Evolutionary conservation across 2,329 filamentous ascomycete species (phyloP), one percentile per base, ranked within the genome.

Genomic region (Neopestalotiopsis sp.): DNA sequence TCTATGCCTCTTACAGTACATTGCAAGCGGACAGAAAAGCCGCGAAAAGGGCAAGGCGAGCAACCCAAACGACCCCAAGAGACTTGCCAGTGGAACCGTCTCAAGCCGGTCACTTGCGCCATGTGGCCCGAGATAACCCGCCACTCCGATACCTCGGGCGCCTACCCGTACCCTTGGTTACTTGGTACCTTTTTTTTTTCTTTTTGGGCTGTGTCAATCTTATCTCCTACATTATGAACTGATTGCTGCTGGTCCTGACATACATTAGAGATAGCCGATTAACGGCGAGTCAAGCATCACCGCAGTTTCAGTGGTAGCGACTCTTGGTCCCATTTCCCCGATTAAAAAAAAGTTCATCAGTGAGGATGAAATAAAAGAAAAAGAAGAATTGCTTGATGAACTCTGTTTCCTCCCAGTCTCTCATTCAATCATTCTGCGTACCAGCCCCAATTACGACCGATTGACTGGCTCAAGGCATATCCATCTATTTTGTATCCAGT

Each of bases 101-200:
- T 24, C 34, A 24, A 65, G 28, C 40, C 62, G 62, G 59, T 32
- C 40, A 34, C 20, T 65, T 32, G 24, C 34, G 10, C 62, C 62
- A 45, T 49, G 60, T 63, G 60, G 60, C n/a, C 38, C 62, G 62
- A 65, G 42, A 65, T 65, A 65, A 65, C 62, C 62, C 62, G 62
- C 38, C 40, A 40, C 38, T 62, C 59, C 24, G 57, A 59, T 59
- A 59, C 45, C 45, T 52, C 45, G 45, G 45, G 45, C 45, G 45
- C 45, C 45, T 52, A 52, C 45, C 45, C 45, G 45, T 52, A 52
- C 45, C 45, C 45, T 52, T 52, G 45, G 45, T 38, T 7, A 7
- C 34, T 38, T 38, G 45, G 45, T 38, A 38, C 34, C 34, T 38
- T 38, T 38, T 38, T 38, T 38, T 17, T 38, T 38, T 17, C 45